Percentiles rank a stretch among this genome's conserved stretches.
Conservation (phyloP, 352 stramenopile species). For the Phytophthora colocasiae region DNA sequence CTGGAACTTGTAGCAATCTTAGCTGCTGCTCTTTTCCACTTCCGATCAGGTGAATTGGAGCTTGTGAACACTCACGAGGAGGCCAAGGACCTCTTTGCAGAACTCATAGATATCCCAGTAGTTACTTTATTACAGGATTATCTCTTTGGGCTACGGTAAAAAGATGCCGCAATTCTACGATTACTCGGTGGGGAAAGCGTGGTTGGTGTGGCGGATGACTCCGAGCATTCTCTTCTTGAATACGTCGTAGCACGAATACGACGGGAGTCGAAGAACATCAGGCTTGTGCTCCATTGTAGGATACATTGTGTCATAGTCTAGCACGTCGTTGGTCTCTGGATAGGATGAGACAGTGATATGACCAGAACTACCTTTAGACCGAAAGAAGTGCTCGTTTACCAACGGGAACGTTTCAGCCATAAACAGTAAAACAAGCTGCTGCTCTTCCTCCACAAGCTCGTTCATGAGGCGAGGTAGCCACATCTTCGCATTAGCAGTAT, state of each 20-base stretch:
- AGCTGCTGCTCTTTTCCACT: constrained; percentile 77
- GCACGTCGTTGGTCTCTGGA: constrained; percentile 13
- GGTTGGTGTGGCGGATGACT: constrained; percentile 47
- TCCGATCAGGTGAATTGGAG: constrained; percentile 63
- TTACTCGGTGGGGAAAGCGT: constrained; percentile 44
- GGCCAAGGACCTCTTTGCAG: constrained; percentile 66
- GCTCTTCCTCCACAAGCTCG: constrained; percentile 69
- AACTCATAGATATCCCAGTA: constrained; percentile 75
- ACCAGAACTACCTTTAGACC: constrained; percentile 11
- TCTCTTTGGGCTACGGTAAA: constrained; percentile 58
- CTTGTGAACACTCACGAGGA: constrained; percentile 56
- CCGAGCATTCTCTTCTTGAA: constrained; percentile 59
- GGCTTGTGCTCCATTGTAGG: constrained; percentile 48
- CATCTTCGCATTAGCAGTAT: constrained; percentile 21
- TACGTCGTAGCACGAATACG: constrained; percentile 58
- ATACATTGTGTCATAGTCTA: constrained; percentile 39
- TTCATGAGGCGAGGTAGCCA: constrained; percentile 61
- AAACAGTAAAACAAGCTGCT: constrained; percentile 62
- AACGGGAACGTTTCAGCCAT: constrained; percentile 56
- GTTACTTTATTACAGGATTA: constrained; percentile 78
- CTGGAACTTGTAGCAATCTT: constrained; percentile 73
- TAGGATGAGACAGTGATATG: constrained; percentile 32
- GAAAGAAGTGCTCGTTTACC: constrained; percentile 57
- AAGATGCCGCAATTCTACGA: constrained; percentile 1
- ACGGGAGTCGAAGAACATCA: constrained; percentile 53